Evolutionary conservation across 768 basidiomycete genomes (phyloP).

Genomic region (Leccinum variicolor): DNA sequence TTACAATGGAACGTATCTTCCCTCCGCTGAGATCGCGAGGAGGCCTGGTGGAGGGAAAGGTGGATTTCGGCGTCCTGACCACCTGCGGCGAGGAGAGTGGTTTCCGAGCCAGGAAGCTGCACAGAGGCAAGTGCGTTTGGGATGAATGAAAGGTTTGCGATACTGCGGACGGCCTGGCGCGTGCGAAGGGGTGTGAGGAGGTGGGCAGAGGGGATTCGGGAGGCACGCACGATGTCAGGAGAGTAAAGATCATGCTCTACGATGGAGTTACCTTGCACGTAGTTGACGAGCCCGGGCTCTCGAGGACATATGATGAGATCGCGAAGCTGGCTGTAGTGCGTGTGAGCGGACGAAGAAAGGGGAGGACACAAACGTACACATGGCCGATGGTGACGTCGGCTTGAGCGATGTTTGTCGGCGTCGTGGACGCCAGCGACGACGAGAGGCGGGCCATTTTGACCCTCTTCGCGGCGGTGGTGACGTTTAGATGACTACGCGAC

Average conservation of each 20-base stretch:
- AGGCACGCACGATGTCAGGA: conserved; percentile 43
- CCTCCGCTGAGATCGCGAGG: conserved; percentile 21
- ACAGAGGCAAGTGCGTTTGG: conserved; percentile 66
- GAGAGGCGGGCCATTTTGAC: conserved; percentile 46
- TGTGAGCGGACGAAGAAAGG: neutral
- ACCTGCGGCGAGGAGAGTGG: conserved; percentile 70
- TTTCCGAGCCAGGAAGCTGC: conserved; percentile 45
- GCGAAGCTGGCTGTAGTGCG: conserved; percentile 58
- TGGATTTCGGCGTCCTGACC: conserved; percentile 73
- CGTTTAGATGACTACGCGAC: conserved; percentile 2
- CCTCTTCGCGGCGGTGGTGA: conserved; percentile 8
- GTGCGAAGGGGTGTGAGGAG: conserved; percentile 14
- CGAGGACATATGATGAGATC: conserved; percentile 76
- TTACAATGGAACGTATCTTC: conserved; percentile 11
- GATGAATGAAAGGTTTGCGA: conserved; percentile 54
- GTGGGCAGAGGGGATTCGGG: conserved; percentile 11
- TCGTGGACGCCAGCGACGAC: conserved; percentile 40
- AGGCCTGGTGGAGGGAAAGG: conserved; percentile 46
- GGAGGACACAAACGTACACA: conserved; percentile 44
- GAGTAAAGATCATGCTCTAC: conserved; percentile 57
- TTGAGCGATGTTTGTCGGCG: conserved; percentile 40
- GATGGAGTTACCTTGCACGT: conserved; percentile 50
- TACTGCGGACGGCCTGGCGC: conserved; percentile 40
- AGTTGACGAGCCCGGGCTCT: conserved; percentile 62
- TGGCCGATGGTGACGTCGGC: conserved; percentile 56